A percentile compares a stretch with the other conserved stretches of the same genome.
Conservation (phyloP, 2,329 filamentous ascomycete species). For the Niveomyces coronatus region DNA sequence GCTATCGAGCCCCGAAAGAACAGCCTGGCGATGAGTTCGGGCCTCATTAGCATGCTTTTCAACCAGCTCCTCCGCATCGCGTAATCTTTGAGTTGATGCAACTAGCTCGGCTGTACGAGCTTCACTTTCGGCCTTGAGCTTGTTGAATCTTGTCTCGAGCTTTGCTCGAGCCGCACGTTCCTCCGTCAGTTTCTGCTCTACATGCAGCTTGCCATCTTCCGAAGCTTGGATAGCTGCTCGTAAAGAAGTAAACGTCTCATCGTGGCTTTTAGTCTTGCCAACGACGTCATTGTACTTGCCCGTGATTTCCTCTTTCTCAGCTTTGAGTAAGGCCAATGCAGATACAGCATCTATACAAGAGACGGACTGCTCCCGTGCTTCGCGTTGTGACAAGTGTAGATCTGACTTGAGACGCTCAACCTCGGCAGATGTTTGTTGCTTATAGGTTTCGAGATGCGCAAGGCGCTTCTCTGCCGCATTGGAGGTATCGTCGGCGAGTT, state of each 20-base stretch:
- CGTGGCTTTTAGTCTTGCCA: conserved; percentile 58
- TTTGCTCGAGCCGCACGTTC: conserved; percentile 67
- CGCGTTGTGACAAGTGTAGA: conserved; percentile 67
- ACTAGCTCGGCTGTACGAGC: conserved; percentile 69
- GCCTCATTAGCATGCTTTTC: conserved; percentile 85
- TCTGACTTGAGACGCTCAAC: conserved; percentile 78
- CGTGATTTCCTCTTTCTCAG: conserved; percentile 76
- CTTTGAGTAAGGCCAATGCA: conserved; percentile 60
- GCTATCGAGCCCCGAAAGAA: conserved; percentile 74
- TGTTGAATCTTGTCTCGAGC: conserved; percentile 65
- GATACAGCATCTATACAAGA: conserved; percentile 66
- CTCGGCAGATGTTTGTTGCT: conserved; percentile 75
- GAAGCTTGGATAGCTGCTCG: conserved; percentile 71
- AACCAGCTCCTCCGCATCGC: conserved; percentile 78
- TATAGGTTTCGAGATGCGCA: conserved; percentile 71
- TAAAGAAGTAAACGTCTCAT: conserved; percentile 61
- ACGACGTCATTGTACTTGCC: conserved; percentile 57
- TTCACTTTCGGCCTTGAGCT: conserved; percentile 76
- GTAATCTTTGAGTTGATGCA: conserved; percentile 59
- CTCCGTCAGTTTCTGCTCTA: conserved; percentile 76
- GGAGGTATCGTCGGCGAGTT: conserved; percentile 80
- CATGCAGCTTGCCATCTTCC: conserved; percentile 59
- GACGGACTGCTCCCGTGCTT: conserved; percentile 73
- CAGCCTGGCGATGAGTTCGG: conserved; percentile 69
- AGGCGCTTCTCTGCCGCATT: conserved; percentile 75